Conservation (phyloP, 805 yeast species). For the Candida sonorensis region DNA sequence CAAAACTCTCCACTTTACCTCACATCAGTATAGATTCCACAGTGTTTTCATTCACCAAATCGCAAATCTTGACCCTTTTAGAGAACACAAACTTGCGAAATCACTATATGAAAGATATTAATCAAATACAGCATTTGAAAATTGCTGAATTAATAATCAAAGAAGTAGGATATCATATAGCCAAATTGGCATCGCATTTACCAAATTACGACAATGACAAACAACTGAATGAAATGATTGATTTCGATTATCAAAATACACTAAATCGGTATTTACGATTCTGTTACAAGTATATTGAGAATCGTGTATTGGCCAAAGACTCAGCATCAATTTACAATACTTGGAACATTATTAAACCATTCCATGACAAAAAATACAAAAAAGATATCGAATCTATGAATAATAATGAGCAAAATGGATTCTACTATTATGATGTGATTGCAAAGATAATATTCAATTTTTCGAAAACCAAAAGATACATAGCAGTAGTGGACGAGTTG, state of each 20-base stretch:
- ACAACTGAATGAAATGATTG: constrained; percentile 5
- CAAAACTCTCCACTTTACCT: too few species aligned
- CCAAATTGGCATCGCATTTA: constrained; percentile 1
- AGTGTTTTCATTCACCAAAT: too few species aligned
- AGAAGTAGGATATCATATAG: constrained; percentile 8
- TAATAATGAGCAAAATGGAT: constrained; percentile 23
- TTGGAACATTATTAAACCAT: constrained; percentile 24
- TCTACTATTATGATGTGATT: constrained; percentile 22
- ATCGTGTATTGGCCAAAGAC: constrained; percentile 19
- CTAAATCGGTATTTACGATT: constrained; percentile 21
- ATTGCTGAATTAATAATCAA: constrained; percentile 4
- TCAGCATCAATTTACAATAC: constrained; percentile 19
- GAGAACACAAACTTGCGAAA: too few species aligned
- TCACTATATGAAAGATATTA: too few species aligned
- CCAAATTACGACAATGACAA: background rate
- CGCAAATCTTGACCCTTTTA: too few species aligned
- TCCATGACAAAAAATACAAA: constrained; percentile 24
- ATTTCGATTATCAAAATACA: constrained; percentile 11
- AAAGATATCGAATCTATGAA: constrained; percentile 16
- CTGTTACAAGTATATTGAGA: constrained; percentile 22
- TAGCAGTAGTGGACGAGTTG: constrained; percentile 18
- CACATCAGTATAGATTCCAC: too few species aligned
- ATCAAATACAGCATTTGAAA: background rate
- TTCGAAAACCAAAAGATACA: constrained; percentile 25
- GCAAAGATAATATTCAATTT: constrained; percentile 21